Evolutionary conservation across 2,329 filamentous ascomycete species (phyloP), one percentile per base, ranked within the genome.

Genomic region (Cladosporium sp.): DNA sequence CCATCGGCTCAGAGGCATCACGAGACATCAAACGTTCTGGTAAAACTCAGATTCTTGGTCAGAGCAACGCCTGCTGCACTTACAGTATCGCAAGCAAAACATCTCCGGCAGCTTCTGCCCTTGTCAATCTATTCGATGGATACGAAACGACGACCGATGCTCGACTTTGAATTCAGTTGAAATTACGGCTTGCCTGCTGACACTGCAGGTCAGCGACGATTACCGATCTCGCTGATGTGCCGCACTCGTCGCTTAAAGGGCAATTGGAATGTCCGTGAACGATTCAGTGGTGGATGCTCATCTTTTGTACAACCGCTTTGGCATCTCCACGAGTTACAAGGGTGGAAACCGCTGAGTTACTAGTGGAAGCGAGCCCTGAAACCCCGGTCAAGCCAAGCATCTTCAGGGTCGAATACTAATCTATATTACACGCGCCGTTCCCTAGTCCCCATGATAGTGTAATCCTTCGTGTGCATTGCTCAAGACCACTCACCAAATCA

Each of bases 311-410:
- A 23, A 46, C 39, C 39, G 39, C 13, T 46, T 46, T 46, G 39
- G 39, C 39, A 46, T 46, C 39, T 46, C 21, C 39, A 21, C 39
- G 39, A 13, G n/a, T 11, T 23, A 46, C 39, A 46, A 21, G n/a
- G 39, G 39, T 21, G 39, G n/a, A 18, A 5, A 21, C n/a, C n/a
- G 26, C 51, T 28, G 51, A 54, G 18, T 54, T 32, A 21, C 26
- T 4, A 54, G 16, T 28, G 51, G 26, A 54, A 54, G 51, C 51
- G 51, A 54, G 18, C 16, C n/a, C 16, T 46, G 5, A 21, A 10
- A 54, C 51, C 51, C 51, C 32, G 51, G 51, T 54, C 51, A 32
- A 54, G 51, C 51, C n/a, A 54, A 54, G 51, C 16, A 32, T 32
- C 51, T 54, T 21, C n/a, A 30, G 26, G 49, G 51, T 54, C 51